Conservation (phyloP, 1,284 basidiomycete species). For the Cryptococcus sp. region DNA sequence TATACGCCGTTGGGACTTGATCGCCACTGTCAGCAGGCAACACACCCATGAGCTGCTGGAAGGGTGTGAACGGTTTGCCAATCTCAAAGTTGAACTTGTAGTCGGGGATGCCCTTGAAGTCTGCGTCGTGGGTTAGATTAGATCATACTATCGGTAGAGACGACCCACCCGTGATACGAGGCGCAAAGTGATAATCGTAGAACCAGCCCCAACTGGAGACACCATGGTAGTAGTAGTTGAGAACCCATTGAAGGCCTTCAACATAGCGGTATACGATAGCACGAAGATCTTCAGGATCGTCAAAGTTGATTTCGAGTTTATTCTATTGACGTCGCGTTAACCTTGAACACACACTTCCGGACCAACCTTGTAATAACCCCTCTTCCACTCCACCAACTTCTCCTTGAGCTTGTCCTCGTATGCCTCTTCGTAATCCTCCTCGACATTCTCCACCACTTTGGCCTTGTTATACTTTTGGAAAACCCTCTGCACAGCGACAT, state of each 20-base stretch:
- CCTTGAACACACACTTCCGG: neutral
- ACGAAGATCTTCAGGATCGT: conserved; percentile 64
- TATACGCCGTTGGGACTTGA: conserved; percentile 81
- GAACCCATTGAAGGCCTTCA: conserved; percentile 97
- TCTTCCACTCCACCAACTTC: conserved; percentile 92
- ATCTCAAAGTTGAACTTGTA: conserved; percentile 84
- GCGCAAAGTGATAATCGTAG: conserved; percentile 97
- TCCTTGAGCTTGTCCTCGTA: conserved; percentile 71
- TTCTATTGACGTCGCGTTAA: conserved; percentile 56
- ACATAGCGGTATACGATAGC: conserved; percentile 77
- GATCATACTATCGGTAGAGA: too few species aligned
- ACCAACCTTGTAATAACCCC: conserved; percentile 79
- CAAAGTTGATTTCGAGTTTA: conserved; percentile 78
- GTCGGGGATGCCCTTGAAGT: conserved; percentile 72
- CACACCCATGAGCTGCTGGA: conserved; percentile 98
- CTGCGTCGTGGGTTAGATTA: conserved; percentile 52
- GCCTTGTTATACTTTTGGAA: conserved; percentile 86
- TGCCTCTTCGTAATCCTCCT: conserved; percentile 73
- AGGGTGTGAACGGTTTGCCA: conserved; percentile 88
- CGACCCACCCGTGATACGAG: conserved; percentile 79
- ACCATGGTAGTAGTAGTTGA: conserved; percentile 97
- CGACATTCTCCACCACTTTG: conserved; percentile 64
- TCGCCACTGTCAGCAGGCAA: conserved; percentile 85
- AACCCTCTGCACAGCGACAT: conserved; percentile 62
- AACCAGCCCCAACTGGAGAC: conserved; percentile 99